A percentile compares a stretch with the other conserved stretches of the same genome.
Evolutionary conservation across 2,329 filamentous ascomycete genomes (phyloP).

Genomic region (Trichoderma gracile): DNA sequence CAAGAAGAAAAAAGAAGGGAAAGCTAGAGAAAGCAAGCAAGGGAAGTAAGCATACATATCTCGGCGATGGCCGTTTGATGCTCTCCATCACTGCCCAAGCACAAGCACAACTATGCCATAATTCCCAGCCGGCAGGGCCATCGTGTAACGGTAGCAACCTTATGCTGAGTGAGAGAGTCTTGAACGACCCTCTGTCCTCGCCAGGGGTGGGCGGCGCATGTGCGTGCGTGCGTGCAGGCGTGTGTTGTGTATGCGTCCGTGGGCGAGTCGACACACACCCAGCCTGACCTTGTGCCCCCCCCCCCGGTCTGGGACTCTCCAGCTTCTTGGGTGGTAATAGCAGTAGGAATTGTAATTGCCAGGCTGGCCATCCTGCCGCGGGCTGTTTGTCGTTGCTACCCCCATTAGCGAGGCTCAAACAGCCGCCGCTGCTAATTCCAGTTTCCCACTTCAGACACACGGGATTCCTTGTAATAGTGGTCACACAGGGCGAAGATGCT

Average conservation of each 20-base stretch:
- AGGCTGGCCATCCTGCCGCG: background rate
- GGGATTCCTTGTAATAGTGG: slow-evolving; percentile 1
- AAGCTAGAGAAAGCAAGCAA: background rate
- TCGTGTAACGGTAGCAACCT: slow-evolving; percentile 13
- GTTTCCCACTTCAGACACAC: background rate
- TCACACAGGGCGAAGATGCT: background rate
- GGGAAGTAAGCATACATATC: background rate
- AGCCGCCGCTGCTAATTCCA: background rate
- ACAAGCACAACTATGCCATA: background rate
- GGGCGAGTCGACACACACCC: background rate
- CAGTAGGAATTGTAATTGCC: background rate
- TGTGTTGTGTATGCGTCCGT: slow-evolving; percentile 10
- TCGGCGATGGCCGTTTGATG: slow-evolving; percentile 21
- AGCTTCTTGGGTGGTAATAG: background rate
- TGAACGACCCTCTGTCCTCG: slow-evolving; percentile 1
- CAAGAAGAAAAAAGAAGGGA: too few species aligned
- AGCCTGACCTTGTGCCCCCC: background rate
- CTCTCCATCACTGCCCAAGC: background rate
- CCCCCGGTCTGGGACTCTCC: slow-evolving; percentile 14
- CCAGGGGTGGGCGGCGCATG: slow-evolving; percentile 12
- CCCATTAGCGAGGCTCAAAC: background rate
- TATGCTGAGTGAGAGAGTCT: slow-evolving; percentile 11
- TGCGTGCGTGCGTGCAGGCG: slow-evolving; percentile 7
- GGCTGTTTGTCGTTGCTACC: background rate
- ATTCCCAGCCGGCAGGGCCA: slow-evolving; percentile 7